Percentiles rank a stretch among this genome's conserved stretches.
phyloP scores from a whole-genome alignment of 1,284 basidiomycete species.

The Agroathelia rolfsii region DNA sequence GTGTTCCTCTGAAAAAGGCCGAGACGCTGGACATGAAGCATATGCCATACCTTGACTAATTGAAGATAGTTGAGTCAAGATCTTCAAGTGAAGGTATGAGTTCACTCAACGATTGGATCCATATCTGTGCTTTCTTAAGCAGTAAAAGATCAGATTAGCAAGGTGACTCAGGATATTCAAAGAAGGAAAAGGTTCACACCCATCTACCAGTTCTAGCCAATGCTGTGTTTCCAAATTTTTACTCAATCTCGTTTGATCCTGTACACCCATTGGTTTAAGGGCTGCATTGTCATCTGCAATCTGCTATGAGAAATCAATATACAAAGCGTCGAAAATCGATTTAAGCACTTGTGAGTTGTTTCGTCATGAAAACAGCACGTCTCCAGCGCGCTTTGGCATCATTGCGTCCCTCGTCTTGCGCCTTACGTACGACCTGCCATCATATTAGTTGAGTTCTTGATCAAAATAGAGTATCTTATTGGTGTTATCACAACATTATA shows the following conservation, averaged over 20 bases:
- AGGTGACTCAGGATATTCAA: no score
- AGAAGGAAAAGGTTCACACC: slow-evolving; percentile 26
- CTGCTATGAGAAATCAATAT: no score
- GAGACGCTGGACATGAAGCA: not conserved
- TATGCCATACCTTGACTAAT: slow-evolving; percentile 28
- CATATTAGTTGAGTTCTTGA: no score
- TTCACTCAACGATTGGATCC: slow-evolving; percentile 45
- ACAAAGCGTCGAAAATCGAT: no score
- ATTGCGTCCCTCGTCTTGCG: slow-evolving; percentile 34
- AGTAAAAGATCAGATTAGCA: slow-evolving; percentile 1
- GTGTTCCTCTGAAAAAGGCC: slow-evolving; percentile 9
- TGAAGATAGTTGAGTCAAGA: slow-evolving; percentile 3
- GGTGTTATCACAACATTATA: no score
- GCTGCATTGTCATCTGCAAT: slow-evolving; percentile 34
- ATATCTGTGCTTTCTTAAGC: slow-evolving; percentile 64
- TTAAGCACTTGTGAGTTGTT: no score
- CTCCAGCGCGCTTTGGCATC: slow-evolving; percentile 34
- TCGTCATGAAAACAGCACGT: slow-evolving; percentile 32
- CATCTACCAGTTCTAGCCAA: slow-evolving; percentile 61
- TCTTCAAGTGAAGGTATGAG: slow-evolving; percentile 3
- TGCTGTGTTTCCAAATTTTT: slow-evolving; percentile 50
- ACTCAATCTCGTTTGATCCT: slow-evolving; percentile 21
- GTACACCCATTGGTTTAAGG: slow-evolving; percentile 21
- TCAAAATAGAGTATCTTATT: no score
- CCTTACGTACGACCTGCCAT: slow-evolving; percentile 31